These are phyloP conservation scores for Syzygium aromaticum DNA, from an alignment of 345 rosid genomes.

Conservation along the genomic window DNA sequence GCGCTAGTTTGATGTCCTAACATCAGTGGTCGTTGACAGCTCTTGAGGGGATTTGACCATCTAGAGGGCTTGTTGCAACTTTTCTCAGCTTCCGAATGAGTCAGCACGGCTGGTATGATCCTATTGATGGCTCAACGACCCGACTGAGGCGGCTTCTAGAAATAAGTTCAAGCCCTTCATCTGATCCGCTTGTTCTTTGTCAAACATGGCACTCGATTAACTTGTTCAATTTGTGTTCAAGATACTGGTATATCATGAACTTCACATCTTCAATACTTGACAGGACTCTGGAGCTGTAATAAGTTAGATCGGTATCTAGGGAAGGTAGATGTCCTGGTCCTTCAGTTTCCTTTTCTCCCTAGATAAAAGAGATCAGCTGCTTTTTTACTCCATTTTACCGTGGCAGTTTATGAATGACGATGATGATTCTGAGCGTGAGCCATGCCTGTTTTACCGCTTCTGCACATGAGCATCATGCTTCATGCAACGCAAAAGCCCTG, in stretches of 20 bases:
- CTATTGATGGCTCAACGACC: background rate
- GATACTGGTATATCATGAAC: background rate
- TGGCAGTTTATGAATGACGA: background rate
- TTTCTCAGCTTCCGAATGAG: background rate
- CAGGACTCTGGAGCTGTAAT: background rate
- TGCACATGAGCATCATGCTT: background rate
- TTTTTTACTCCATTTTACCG: background rate
- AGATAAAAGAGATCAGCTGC: background rate
- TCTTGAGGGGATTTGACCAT: background rate
- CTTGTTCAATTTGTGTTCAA: background rate
- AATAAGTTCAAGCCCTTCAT: background rate
- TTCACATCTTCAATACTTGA: background rate
- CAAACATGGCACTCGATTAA: background rate
- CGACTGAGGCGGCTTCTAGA: background rate
- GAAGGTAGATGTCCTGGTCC: background rate
- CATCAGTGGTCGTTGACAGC: background rate
- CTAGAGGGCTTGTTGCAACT: background rate
- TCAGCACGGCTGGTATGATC: background rate
- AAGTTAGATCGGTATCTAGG: background rate
- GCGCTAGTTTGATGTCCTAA: background rate
- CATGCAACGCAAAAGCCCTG: background rate
- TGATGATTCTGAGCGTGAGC: background rate
- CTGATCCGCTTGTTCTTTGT: background rate
- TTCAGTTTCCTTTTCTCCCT: background rate
- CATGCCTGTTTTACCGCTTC: background rate